phyloP scores from a whole-genome alignment of 2,329 filamentous ascomycete genomes.

The Xenoacremonium recifei region DNA sequence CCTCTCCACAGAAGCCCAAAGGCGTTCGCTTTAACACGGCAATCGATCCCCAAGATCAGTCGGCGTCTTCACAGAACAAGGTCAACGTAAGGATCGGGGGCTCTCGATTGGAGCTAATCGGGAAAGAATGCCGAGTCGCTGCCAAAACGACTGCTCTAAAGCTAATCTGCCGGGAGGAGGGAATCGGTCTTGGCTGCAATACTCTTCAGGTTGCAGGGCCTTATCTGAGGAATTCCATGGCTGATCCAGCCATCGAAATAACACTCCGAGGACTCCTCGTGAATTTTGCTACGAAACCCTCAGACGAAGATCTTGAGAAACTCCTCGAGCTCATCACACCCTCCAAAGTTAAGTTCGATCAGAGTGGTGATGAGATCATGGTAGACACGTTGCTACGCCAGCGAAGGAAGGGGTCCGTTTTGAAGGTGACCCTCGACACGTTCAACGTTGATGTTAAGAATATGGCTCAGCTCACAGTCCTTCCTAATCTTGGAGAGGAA shows the following conservation, averaged over 20 bases:
- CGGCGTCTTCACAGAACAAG: slow-evolving; percentile 58
- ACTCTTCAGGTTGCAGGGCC: slow-evolving; percentile 75
- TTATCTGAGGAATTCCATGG: slow-evolving; percentile 50
- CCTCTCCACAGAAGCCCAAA: slow-evolving; percentile 45
- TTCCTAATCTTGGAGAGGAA: slow-evolving; percentile 75
- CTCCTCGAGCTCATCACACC: slow-evolving; percentile 86
- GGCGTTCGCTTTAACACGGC: slow-evolving; percentile 60
- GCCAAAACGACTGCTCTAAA: slow-evolving; percentile 82
- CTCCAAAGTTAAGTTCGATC: slow-evolving; percentile 82
- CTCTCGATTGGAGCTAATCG: slow-evolving; percentile 71
- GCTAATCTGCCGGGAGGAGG: slow-evolving; percentile 70
- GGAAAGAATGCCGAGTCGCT: slow-evolving; percentile 71
- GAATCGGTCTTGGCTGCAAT: slow-evolving; percentile 70
- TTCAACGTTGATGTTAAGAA: slow-evolving; percentile 62
- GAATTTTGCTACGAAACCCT: slow-evolving; percentile 71
- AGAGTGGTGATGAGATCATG: slow-evolving; percentile 89
- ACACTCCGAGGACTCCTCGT: slow-evolving; percentile 66
- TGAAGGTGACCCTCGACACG: slow-evolving; percentile 67
- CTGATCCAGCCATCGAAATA: slow-evolving; percentile 59
- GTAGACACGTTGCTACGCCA: slow-evolving; percentile 88
- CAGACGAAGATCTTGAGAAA: slow-evolving; percentile 76
- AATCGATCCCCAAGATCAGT: slow-evolving; percentile 47
- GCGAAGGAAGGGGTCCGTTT: slow-evolving; percentile 78
- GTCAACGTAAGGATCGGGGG: slow-evolving; percentile 76
- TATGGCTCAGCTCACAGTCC: slow-evolving; percentile 61